Base-by-base conservation (phyloP, 257 asterid species). In the Scutellaria minor region DNA sequence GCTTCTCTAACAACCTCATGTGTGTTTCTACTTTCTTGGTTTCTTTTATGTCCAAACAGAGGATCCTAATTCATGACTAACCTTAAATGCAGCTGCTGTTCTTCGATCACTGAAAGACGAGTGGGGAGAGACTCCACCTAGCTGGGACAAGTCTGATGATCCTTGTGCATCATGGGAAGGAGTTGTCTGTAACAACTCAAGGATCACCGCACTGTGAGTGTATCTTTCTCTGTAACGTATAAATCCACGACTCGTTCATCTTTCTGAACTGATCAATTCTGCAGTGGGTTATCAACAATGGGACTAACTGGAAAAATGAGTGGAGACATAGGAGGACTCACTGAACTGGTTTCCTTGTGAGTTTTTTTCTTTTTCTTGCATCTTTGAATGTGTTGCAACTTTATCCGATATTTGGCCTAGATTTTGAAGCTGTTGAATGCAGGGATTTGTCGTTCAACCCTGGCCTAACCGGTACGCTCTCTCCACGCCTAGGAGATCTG, bases 381-480 rank as follows among this genome's bases (percentile, higher is more conserved):
- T 55, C 9, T 2, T 37, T 39, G 46, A 27, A 61, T 61, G 4
- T 1, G 7, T 31, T 6, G 46, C 42, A 60, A 59, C 9, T n/a
- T 60, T 37, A 9, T 44, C 15, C 42, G 42, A 10, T 41, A 1
- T 15, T 58, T 53, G 9, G 44, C 31, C 60, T 75, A 5, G 31
- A 68, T 64, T 54, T 46, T 53, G 57, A 8, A 58, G 60, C 54
- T 63, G 27, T 15, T 46, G 5, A 55, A 48, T 77, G 77, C 90
- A 94, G 99, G 78, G 99, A 94, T 80, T 76, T 94, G 52, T 91
- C 99, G 1, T 91, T 88, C 84, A 94, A 94, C 71, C 90, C 78
- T 50, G 97, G 93, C 64, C 87, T 94, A 56, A 83, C 79, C 1
- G 97, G 99, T 42, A 59, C 93, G 18, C 71, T 94, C 50, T 88